A percentile compares a stretch with the other conserved stretches of the same genome.
phyloP scores from a whole-genome alignment of 2,329 filamentous ascomycete genomes.

The Chrysosporium keratinophilum region DNA sequence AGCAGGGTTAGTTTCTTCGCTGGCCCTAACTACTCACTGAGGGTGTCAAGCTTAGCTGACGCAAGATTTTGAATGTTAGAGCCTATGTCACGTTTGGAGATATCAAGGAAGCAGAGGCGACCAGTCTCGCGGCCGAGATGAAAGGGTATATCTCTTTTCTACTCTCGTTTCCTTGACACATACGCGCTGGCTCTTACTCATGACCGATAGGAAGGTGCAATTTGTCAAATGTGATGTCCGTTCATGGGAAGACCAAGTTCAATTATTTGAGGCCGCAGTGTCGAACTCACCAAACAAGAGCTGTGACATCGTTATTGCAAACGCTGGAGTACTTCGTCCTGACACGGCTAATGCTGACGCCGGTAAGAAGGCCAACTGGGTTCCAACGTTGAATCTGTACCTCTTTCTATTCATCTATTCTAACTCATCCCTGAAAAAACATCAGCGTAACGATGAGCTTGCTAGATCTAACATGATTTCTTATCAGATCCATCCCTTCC shows the following conservation, averaged over 20 bases:
- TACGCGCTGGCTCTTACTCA: not conserved
- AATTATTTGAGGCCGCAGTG: constrained; percentile 22
- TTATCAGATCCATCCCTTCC: constrained; percentile 11
- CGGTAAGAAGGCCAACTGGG: constrained; percentile 10
- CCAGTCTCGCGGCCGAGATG: constrained; percentile 9
- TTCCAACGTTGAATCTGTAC: too few relatives aligned
- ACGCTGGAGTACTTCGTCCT: constrained; percentile 24
- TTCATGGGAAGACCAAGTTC: constrained; percentile 26
- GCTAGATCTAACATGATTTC: not conserved
- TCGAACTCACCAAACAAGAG: constrained; percentile 21
- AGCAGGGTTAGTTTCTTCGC: constrained; percentile 8
- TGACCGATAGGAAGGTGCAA: constrained; percentile 16
- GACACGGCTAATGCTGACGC: constrained; percentile 24
- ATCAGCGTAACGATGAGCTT: not conserved
- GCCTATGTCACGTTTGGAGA: constrained; percentile 16
- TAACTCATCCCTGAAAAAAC: not conserved
- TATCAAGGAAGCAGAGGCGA: constrained; percentile 10
- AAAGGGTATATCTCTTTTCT: constrained; percentile 4
- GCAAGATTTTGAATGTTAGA: not conserved
- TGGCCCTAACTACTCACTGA: not conserved
- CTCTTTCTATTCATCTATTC: not conserved
- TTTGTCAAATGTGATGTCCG: constrained; percentile 26
- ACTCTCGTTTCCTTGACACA: not conserved
- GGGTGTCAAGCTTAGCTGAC: not conserved
- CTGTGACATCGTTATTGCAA: constrained; percentile 27